phyloP scores from a whole-genome alignment of 208 protist genomes.

The Leishmania turanica region DNA sequence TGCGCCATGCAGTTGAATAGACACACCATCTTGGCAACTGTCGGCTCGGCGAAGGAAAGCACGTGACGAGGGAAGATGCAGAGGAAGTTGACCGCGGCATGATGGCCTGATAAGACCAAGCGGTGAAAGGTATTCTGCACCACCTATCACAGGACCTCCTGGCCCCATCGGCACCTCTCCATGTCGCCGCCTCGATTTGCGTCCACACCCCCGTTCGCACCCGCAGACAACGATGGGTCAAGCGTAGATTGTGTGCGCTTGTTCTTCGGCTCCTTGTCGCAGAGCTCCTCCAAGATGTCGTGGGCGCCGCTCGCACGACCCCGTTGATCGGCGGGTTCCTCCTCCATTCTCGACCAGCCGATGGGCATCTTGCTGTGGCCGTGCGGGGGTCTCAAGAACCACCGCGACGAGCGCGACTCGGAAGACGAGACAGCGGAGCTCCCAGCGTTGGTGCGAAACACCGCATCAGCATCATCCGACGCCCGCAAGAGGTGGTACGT shows the following conservation, averaged over 20 bases:
- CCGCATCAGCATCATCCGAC: constrained; percentile 7
- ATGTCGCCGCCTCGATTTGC: neutral
- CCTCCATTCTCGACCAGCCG: constrained; percentile 2
- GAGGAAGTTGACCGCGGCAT: constrained; percentile 68
- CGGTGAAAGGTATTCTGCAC: constrained; percentile 59
- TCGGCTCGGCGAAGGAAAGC: constrained; percentile 35
- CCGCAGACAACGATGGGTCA: neutral
- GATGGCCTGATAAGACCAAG: constrained; percentile 66
- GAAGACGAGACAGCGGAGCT: neutral
- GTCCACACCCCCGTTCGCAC: neutral
- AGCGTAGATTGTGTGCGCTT: constrained; percentile 2
- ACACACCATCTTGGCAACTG: constrained; percentile 67
- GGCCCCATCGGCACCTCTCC: constrained; percentile 23
- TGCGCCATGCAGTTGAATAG: constrained; percentile 75
- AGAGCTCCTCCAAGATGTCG: constrained; percentile 13
- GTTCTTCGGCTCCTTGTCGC: neutral
- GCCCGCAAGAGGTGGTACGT: constrained; percentile 4
- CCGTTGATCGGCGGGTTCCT: neutral
- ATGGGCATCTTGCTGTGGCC: constrained; percentile 16
- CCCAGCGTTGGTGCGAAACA: neutral
- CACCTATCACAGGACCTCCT: constrained; percentile 49
- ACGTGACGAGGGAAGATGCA: constrained; percentile 37
- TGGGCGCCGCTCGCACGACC: neutral
- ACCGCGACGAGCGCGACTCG: constrained; percentile 10
- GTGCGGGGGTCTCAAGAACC: constrained; percentile 5